phyloP scores from a whole-genome alignment of 2,329 filamentous ascomycete genomes.

The Penicillium sp. region DNA sequence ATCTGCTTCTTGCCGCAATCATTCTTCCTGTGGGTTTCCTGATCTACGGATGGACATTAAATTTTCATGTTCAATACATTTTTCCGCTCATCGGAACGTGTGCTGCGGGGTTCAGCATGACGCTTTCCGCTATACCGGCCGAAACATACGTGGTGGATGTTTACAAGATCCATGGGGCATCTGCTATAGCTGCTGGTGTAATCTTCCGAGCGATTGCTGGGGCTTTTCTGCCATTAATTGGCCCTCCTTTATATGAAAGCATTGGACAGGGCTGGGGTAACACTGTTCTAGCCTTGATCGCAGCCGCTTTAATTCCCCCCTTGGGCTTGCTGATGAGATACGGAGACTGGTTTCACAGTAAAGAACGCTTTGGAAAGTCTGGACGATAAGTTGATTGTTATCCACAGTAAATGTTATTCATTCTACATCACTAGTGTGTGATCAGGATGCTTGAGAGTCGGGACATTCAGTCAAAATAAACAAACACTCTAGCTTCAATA shows the following conservation, averaged over 20 bases:
- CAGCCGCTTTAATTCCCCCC: constrained; percentile 3
- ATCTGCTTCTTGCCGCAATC: constrained; percentile 1
- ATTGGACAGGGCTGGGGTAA: constrained; percentile 8
- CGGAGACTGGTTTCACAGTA: constrained; percentile 4
- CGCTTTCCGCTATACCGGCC: constrained; percentile 44
- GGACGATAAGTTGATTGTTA: neutral
- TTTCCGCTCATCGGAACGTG: constrained; percentile 37
- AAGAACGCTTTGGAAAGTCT: constrained; percentile 1
- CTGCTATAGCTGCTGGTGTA: constrained; percentile 8
- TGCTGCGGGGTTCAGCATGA: constrained; percentile 29
- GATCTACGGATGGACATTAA: constrained; percentile 8
- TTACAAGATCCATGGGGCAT: constrained; percentile 12
- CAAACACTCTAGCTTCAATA: constrained; percentile 4
- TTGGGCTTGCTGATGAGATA: constrained; percentile 4
- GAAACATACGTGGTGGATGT: constrained; percentile 34
- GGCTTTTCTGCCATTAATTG: constrained; percentile 8
- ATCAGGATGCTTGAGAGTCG: constrained; percentile 1
- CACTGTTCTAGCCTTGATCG: constrained; percentile 4
- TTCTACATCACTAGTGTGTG: neutral
- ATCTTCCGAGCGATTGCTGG: constrained; percentile 4
- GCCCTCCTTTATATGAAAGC: constrained; percentile 4
- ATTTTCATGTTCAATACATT: constrained; percentile 29
- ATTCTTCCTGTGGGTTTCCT: constrained; percentile 6
- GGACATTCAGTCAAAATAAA: constrained; percentile 4
- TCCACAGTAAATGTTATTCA: neutral